Percentiles rank a stretch among this genome's conserved stretches.
Evolutionary conservation across 176 grass and related monocot species (phyloP).

Genomic region (Sorghum bicolor): DNA sequence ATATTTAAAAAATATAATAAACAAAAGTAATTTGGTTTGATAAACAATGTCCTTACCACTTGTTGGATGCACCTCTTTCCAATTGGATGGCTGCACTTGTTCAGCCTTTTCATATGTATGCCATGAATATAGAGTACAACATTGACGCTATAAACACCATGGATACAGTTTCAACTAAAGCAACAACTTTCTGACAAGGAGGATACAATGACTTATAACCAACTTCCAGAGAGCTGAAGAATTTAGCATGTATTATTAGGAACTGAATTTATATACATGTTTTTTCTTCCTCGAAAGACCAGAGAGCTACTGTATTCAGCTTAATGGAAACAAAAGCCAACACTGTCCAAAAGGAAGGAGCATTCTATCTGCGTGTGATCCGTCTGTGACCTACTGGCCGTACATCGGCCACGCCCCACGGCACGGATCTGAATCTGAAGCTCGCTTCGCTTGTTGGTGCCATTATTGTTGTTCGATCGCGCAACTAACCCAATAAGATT

Average conservation of each 20-base stretch:
- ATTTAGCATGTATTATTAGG: not conserved
- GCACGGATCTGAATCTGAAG: conserved; percentile 27
- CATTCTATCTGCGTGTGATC: conserved; percentile 10
- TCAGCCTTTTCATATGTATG: too few relatives aligned
- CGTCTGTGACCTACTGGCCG: conserved; percentile 4
- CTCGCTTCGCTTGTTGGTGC: not conserved
- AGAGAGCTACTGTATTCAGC: not conserved
- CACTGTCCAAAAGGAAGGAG: not conserved
- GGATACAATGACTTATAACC: too few relatives aligned
- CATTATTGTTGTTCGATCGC: not conserved
- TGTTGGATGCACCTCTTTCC: too few relatives aligned
- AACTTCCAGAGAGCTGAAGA: not conserved
- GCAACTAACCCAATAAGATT: not conserved
- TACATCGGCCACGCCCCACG: not conserved
- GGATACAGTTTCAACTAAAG: too few relatives aligned
- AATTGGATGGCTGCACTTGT: too few relatives aligned
- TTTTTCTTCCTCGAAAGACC: not conserved
- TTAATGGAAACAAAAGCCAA: too few relatives aligned
- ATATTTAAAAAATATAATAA: too few relatives aligned
- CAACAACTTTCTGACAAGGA: too few relatives aligned
- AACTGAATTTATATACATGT: not conserved
- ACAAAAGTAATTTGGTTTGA: too few relatives aligned
- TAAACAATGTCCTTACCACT: too few relatives aligned
- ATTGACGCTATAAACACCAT: too few relatives aligned
- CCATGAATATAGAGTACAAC: too few relatives aligned